Evolutionary conservation across 2,329 filamentous ascomycete species (phyloP), one percentile per base, ranked within the genome.

Genomic region (Mycosphaerella sp.): DNA sequence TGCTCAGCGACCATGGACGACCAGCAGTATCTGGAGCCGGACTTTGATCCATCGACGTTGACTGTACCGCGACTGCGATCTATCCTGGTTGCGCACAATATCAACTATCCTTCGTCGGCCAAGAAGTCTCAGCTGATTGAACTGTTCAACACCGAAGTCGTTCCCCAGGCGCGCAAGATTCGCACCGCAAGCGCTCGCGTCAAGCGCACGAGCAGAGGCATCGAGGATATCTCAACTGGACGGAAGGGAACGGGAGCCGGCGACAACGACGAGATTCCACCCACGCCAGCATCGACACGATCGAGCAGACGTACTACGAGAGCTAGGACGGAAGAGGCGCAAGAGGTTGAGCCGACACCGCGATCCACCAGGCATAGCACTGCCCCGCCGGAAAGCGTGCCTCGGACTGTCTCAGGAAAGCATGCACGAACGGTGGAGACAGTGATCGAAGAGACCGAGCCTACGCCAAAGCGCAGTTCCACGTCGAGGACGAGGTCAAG

Each of bases 61-160:
- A 97, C 89, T 1, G 83, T 97, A 44, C 89, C 93, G 25, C 86
- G 86, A 41, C 76, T 98, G 62, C 87, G 93, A 63, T 91, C 87
- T 43, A 94, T 97, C 59, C 81, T 98, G 52, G 87, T 97, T 64
- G 86, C 83, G 59, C 88, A 98, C 73, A 86, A 89, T 66, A 76
- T 97, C 64, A 73, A 82, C 34, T 97, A 95, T 67, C 85, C 90
- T 4, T 84, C 88, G 0, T 90, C 84, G 4, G 89, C 93, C 10
- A 98, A 97, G 74, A 98, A 98, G 74, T 75, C 82, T 0, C 85
- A 95, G 65, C 81, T 98, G 17, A 78, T 98, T 54, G 82, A 86
- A 6, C 81, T 97, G 41, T 89, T 98, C 70, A 83, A 85, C 65
- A 77, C 86, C 28, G 75, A 93, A 57, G 79, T 98, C 25, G 72